A percentile compares a stretch with the other conserved stretches of the same genome.
Conservation (phyloP, 768 basidiomycete species). For the Suillus brevipes region DNA sequence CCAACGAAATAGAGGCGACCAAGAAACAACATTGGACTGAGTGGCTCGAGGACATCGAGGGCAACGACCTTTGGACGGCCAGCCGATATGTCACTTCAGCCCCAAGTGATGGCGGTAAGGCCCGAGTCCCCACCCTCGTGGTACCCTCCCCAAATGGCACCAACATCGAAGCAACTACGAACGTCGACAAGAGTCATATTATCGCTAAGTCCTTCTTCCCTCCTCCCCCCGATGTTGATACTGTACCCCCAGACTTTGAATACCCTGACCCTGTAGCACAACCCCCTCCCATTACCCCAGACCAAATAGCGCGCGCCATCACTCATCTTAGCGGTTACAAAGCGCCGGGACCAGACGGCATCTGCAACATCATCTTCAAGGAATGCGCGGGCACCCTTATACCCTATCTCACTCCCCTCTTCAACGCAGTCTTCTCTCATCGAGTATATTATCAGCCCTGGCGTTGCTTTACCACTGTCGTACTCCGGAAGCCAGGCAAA, state of each 20-base stretch:
- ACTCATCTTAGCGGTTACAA: slow-evolving; percentile 12
- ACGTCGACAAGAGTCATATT: slow-evolving; percentile 20
- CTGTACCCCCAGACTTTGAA: background rate
- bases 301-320: slow-evolving; percentile 13
- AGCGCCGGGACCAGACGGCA: too few relatives aligned
- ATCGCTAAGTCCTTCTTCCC: slow-evolving; percentile 29
- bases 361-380: too few relatives aligned
- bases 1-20: fast-evolving
- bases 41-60: slow-evolving; percentile 9
- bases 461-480: too few relatives aligned
- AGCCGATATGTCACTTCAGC: slow-evolving; percentile 8
- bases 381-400: too few relatives aligned
- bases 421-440: too few relatives aligned
- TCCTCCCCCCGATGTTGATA: background rate
- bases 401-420: too few relatives aligned
- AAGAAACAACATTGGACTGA: slow-evolving; percentile 14
- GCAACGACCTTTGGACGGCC: slow-evolving; percentile 2
- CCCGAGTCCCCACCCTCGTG: background rate
- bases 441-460: too few relatives aligned
- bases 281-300: slow-evolving; percentile 10
- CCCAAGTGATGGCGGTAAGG: background rate
- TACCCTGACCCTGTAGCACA: slow-evolving; percentile 11
- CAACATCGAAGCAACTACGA: slow-evolving; percentile 5
- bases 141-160: background rate
- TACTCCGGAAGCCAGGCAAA: too few relatives aligned